Conservation (phyloP, 2,329 filamentous ascomycete genomes). For the Ilyonectria destructans region DNA sequence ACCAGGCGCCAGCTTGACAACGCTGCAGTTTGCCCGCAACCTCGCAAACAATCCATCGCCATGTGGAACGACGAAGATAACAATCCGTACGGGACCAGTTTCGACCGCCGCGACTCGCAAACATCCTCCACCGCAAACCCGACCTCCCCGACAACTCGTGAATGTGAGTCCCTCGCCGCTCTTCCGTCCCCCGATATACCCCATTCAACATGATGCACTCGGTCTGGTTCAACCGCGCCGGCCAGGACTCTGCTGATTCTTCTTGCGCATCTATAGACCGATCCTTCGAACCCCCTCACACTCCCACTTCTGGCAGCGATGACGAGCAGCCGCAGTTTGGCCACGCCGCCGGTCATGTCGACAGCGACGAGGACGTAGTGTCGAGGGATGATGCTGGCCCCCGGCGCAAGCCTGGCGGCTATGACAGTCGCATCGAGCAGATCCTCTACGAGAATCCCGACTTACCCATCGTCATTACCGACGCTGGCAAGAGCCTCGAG, state of each 20-base stretch:
- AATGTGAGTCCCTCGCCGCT: constrained; percentile 66
- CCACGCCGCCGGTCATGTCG: constrained; percentile 48
- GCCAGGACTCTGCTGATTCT: constrained; percentile 31
- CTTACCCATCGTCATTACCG: constrained; percentile 90
- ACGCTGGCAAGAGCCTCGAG: constrained; percentile 95
- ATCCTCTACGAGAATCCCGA: constrained; percentile 96
- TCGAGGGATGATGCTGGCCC: constrained; percentile 63
- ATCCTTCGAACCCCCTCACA: constrained; percentile 77
- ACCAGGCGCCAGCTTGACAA: constrained; percentile 32
- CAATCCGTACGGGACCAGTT: constrained; percentile 94
- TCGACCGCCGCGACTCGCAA: constrained; percentile 88
- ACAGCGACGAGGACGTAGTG: constrained; percentile 66
- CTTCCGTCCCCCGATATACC: constrained; percentile 6
- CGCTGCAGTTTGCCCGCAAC: constrained; percentile 25
- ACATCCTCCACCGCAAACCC: constrained; percentile 78
- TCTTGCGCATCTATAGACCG: constrained; percentile 48
- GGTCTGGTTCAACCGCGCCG: constrained; percentile 3
- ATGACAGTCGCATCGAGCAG: constrained; percentile 96
- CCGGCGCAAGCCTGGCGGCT: constrained; percentile 85
- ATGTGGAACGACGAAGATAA: constrained; percentile 99
- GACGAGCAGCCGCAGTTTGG: constrained; percentile 70
- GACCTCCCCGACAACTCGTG: constrained; percentile 71
- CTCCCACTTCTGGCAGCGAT: constrained; percentile 79
- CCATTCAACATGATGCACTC: constrained; percentile 25
- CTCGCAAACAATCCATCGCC: constrained; percentile 38